Percentiles rank a stretch among this genome's conserved stretches.
Conservation (phyloP, 2,329 filamentous ascomycete genomes). For the Exutisphaerella laricina region DNA sequence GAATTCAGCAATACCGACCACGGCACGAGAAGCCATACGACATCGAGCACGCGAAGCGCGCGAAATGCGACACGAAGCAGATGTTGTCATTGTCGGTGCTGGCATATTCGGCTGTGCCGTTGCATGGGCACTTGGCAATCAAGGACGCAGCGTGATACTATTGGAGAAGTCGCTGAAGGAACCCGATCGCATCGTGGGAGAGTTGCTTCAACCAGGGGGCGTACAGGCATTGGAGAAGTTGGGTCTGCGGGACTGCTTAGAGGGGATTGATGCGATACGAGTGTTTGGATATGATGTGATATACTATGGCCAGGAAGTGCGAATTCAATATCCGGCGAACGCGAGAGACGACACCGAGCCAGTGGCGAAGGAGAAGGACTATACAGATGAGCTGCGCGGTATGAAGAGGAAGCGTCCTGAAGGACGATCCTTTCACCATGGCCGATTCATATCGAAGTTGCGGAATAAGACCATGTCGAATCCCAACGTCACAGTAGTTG, state of each 20-base stretch:
- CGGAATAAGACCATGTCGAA: slow-evolving; percentile 67
- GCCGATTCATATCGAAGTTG: slow-evolving; percentile 80
- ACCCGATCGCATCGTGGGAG: slow-evolving; percentile 92
- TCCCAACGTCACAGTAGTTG: slow-evolving; percentile 81
- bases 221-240: slow-evolving; percentile 73
- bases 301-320: slow-evolving; percentile 67
- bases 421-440: slow-evolving; percentile 87
- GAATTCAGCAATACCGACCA: no score
- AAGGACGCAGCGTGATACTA: slow-evolving; percentile 84
- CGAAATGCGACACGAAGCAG: slow-evolving; percentile 56
- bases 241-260: slow-evolving; percentile 74
- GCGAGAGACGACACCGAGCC: slow-evolving; percentile 36
- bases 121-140: slow-evolving; percentile 76
- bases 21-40: slow-evolving; percentile 14
- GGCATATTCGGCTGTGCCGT: slow-evolving; percentile 85
- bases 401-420: slow-evolving; percentile 51
- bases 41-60: slow-evolving; percentile 38
- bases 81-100: slow-evolving; percentile 87
- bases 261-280: slow-evolving; percentile 78
- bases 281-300: slow-evolving; percentile 84
- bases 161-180: slow-evolving; percentile 86
- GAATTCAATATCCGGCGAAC: slow-evolving; percentile 72
- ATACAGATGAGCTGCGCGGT: slow-evolving; percentile 27
- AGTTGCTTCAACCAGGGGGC: slow-evolving; percentile 89
- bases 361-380: slow-evolving; percentile 29